Percentiles rank a stretch among this genome's conserved stretches.
phyloP scores from a whole-genome alignment of 2,329 filamentous ascomycete genomes.

The Fusarium zealandicum region DNA sequence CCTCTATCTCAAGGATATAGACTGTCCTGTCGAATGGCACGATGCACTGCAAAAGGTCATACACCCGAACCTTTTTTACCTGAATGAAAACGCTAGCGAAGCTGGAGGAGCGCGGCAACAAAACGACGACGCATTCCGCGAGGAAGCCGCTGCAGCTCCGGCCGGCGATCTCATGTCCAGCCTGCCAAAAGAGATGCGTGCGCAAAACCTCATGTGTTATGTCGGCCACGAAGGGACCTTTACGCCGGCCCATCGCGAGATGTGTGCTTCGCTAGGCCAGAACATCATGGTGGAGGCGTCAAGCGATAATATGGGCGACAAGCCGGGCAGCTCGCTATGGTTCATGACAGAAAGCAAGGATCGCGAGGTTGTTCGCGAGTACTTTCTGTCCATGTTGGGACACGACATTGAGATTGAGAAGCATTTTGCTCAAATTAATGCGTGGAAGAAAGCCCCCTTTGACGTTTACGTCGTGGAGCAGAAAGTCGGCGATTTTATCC shows the following conservation, averaged over 20 bases:
- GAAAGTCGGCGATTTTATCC: conserved; percentile 86
- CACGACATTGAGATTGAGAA: conserved; percentile 98
- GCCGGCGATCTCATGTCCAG: conserved; percentile 96
- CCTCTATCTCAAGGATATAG: conserved; percentile 96
- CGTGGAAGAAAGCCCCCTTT: conserved; percentile 94
- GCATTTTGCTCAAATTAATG: conserved; percentile 94
- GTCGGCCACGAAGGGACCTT: conserved; percentile 97
- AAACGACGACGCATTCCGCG: conserved; percentile 52
- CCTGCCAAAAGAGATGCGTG: conserved; percentile 84
- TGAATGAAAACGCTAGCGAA: conserved; percentile 76
- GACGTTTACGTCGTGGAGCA: conserved; percentile 94
- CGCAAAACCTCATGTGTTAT: conserved; percentile 98
- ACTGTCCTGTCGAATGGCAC: conserved; percentile 88
- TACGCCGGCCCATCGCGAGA: conserved; percentile 93
- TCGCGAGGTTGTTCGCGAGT: conserved; percentile 87
- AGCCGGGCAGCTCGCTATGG: conserved; percentile 91
- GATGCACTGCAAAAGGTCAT: conserved; percentile 79
- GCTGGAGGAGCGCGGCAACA: conserved; percentile 45
- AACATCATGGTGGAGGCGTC: conserved; percentile 99
- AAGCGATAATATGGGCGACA: conserved; percentile 73
- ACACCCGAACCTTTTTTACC: conserved; percentile 84
- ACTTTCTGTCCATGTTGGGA: conserved; percentile 89
- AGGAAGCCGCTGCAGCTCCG: conserved; percentile 67
- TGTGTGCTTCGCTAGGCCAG: conserved; percentile 95
- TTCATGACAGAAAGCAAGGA: conserved; percentile 99